Percentiles rank a stretch among this genome's conserved stretches.
Evolutionary conservation across 2,329 filamentous ascomycete genomes (phyloP).

Genomic region (Sclerotinia borealis): DNA sequence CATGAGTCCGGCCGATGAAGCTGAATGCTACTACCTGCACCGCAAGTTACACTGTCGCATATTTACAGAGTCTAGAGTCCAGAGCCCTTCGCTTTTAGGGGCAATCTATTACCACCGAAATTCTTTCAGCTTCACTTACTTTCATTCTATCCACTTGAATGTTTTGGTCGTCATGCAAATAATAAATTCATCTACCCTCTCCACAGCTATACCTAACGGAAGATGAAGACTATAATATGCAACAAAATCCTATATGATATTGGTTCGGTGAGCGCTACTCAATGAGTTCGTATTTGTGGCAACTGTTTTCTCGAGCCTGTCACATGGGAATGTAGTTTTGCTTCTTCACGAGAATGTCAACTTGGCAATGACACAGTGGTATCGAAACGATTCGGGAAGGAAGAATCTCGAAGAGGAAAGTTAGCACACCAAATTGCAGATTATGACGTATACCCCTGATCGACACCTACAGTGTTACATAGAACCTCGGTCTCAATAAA

Average conservation of each 20-base stretch:
- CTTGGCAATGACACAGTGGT: background rate
- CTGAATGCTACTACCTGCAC: background rate
- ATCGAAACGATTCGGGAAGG: background rate
- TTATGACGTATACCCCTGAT: constrained; percentile 1
- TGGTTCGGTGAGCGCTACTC: background rate
- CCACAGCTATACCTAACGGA: background rate
- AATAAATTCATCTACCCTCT: background rate
- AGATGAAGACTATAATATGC: background rate
- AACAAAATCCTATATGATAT: background rate
- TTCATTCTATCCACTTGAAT: background rate
- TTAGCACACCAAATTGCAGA: background rate
- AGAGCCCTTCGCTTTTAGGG: background rate
- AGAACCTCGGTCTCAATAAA: background rate
- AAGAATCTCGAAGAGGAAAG: background rate
- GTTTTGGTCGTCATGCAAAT: background rate
- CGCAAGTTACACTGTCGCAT: background rate
- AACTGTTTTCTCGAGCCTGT: background rate
- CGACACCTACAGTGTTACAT: background rate
- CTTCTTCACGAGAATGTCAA: background rate
- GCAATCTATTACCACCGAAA: background rate
- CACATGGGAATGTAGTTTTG: background rate
- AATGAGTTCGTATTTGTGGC: background rate
- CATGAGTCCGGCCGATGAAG: background rate
- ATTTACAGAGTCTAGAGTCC: too few relatives aligned
- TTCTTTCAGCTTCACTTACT: background rate